Conservation (phyloP, 2,329 filamentous ascomycete genomes). For the Colletotrichum lini region DNA sequence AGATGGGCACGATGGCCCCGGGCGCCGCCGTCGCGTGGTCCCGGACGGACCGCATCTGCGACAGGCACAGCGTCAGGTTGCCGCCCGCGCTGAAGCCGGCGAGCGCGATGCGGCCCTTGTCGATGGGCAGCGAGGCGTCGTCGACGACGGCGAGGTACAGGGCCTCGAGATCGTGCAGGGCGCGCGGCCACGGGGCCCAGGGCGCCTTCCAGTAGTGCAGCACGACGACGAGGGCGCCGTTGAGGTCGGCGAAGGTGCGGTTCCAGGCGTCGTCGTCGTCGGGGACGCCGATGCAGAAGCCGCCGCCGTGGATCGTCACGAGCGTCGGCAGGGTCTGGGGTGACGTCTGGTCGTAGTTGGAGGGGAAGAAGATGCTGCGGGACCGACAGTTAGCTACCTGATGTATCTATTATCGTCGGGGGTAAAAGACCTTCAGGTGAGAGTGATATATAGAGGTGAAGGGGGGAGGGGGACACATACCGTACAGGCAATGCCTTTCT, state of each 20-base stretch:
- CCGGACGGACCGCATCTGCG: constrained; percentile 56
- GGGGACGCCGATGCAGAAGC: constrained; percentile 61
- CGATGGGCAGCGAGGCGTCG: constrained; percentile 62
- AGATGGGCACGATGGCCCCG: constrained; percentile 58
- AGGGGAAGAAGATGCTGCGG: constrained; percentile 57
- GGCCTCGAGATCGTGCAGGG: constrained; percentile 61
- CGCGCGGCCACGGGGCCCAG: constrained; percentile 57
- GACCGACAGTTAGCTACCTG: no score
- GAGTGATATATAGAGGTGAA: no score
- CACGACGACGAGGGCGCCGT: constrained; percentile 60
- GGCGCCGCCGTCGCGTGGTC: constrained; percentile 43
- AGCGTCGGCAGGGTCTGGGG: constrained; percentile 56
- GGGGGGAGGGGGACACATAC: constrained; percentile 12
- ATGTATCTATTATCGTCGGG: no score
- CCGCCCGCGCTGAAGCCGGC: constrained; percentile 67
- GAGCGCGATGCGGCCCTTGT: constrained; percentile 57
- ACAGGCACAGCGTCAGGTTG: constrained; percentile 60
- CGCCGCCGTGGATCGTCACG: constrained; percentile 67
- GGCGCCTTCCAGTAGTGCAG: constrained; percentile 67
- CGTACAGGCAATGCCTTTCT: constrained; percentile 39
- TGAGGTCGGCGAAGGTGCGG: constrained; percentile 55
- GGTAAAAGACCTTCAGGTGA: no score
- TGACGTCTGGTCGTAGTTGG: constrained; percentile 50
- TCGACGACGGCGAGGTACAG: constrained; percentile 58
- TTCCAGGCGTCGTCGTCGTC: constrained; percentile 64